Evolutionary conservation across 2,329 filamentous ascomycete species (phyloP).

Genomic region (Hypoxylon sp.): DNA sequence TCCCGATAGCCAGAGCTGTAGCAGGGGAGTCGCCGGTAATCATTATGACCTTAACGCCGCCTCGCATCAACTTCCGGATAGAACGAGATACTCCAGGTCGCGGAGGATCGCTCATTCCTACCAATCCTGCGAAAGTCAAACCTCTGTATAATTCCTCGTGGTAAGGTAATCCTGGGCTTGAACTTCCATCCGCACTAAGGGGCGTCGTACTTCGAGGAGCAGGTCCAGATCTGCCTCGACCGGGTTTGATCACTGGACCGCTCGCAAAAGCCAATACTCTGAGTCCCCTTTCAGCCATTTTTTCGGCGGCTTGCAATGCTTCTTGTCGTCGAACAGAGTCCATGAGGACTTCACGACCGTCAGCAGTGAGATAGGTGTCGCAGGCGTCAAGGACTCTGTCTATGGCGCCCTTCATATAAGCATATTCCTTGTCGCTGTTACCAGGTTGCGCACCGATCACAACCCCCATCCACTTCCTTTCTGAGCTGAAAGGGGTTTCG

Average conservation of each 20-base stretch:
- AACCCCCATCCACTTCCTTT: conserved; percentile 99
- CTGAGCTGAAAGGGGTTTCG: conserved; percentile 96
- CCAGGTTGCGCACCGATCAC: conserved; percentile 75
- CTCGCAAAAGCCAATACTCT: conserved; percentile 95
- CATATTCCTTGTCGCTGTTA: conserved; percentile 78
- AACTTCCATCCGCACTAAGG: conserved; percentile 54
- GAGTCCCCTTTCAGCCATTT: conserved; percentile 89
- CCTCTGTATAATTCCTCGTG: conserved; percentile 82
- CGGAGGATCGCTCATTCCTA: conserved; percentile 98
- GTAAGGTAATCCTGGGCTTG: conserved; percentile 59
- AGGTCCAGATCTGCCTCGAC: conserved; percentile 58
- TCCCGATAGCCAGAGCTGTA: conserved; percentile 93
- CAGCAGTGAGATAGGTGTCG: conserved; percentile 88
- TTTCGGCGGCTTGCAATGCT: conserved; percentile 82
- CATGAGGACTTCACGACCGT: conserved; percentile 87
- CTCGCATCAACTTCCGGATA: conserved; percentile 90
- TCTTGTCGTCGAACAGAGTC: conserved; percentile 81
- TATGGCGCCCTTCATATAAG: conserved; percentile 95
- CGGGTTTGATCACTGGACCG: conserved; percentile 71
- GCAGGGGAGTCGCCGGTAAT: conserved; percentile 97
- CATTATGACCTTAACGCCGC: conserved; percentile 98
- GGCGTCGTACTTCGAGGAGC: conserved; percentile 67
- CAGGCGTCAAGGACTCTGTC: conserved; percentile 89
- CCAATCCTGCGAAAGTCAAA: conserved; percentile 89
- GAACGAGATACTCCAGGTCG: conserved; percentile 89